phyloP scores from a whole-genome alignment of 148 eudicot species.

The Suaeda aralocaspica region DNA sequence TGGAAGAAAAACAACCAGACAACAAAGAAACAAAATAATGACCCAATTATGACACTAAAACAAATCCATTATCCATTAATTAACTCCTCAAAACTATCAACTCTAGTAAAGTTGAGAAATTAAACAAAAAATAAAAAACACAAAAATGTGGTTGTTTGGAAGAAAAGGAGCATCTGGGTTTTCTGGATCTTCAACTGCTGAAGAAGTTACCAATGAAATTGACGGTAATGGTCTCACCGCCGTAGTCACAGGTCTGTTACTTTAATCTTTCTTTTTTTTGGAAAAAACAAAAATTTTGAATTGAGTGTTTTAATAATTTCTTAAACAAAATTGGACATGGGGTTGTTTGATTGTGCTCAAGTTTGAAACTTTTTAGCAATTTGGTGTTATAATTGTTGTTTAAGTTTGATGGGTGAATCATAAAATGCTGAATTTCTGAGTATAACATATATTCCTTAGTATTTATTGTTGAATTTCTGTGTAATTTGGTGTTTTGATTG shows the following conservation, averaged over 20 bases:
- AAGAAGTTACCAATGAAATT: slow-evolving; percentile 50
- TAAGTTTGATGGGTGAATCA: too few relatives aligned
- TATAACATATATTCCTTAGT: too few relatives aligned
- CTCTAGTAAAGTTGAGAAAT: too few relatives aligned
- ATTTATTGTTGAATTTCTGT: too few relatives aligned
- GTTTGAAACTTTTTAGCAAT: too few relatives aligned
- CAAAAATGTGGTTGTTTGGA: slow-evolving; percentile 41
- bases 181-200: slow-evolving; percentile 46
- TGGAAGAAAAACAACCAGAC: not conserved
- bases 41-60: not conserved
- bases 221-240: slow-evolving; percentile 62
- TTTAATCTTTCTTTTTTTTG: not conserved
- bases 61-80: too few relatives aligned
- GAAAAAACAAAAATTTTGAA: not conserved
- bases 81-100: too few relatives aligned
- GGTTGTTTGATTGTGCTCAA: not conserved
- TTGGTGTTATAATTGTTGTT: not conserved
- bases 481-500: too few relatives aligned
- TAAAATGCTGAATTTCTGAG: too few relatives aligned
- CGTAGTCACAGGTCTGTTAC: slow-evolving; percentile 48
- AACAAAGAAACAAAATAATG: not conserved
- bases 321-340: not conserved
- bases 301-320: not conserved
- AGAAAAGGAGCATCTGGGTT: slow-evolving; percentile 56
- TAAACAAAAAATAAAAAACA: not conserved